Evolutionary conservation across 1,284 basidiomycete species (phyloP), one percentile per base, ranked within the genome.

Genomic region (Vanrija sp.): DNA sequence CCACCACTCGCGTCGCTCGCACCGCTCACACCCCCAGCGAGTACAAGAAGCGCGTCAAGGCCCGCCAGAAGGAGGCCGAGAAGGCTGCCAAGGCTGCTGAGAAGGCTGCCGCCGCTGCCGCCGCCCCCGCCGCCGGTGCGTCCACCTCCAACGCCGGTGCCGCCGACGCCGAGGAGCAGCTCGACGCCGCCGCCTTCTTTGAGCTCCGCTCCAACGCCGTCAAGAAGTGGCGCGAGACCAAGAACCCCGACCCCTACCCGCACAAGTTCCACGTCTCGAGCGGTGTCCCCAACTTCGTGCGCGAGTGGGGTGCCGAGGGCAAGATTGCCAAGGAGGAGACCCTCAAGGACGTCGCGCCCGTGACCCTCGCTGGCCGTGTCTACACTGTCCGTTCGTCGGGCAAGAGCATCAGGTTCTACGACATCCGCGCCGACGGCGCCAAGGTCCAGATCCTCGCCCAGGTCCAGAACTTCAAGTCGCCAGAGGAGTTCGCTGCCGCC

Each of bases 401-500:
- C 22, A 79, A 84, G 73, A 96, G 93, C 81, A 82, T 99, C 51
- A 83, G 84, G 53, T 99, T 99, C 79, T 98, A 98, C 77, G 95
- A 98, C 75, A 77, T 99, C 38, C 89, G 91, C 69, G 86, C 86
- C 18, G 95, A 98, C 76, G 95, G 95, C 19, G 81, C 82, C 67
- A 95, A 93, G 80, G 84, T 98, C 47, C 95, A 98, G 78, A 89
- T 98, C 66, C 89, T 97, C 82, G 95, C 95, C 37, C 87, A 85
- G 60, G 84, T 85, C 58, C 88, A 91, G 89, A 87, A 92, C 71
- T 83, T 86, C 31, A 75, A 57, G 10, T 68, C 66, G 16, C 54
- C 84, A 8, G 83, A 86, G 23, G 77, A 81, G 6, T 99, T 95
- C 72, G 75, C 83, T 56, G 78, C 82, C 2, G 82, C 81, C 0